Percentiles rank a stretch among this genome's conserved stretches.
Evolutionary conservation across 2,329 filamentous ascomycete species (phyloP).

Genomic region (Pseudogymnoascus sp.): DNA sequence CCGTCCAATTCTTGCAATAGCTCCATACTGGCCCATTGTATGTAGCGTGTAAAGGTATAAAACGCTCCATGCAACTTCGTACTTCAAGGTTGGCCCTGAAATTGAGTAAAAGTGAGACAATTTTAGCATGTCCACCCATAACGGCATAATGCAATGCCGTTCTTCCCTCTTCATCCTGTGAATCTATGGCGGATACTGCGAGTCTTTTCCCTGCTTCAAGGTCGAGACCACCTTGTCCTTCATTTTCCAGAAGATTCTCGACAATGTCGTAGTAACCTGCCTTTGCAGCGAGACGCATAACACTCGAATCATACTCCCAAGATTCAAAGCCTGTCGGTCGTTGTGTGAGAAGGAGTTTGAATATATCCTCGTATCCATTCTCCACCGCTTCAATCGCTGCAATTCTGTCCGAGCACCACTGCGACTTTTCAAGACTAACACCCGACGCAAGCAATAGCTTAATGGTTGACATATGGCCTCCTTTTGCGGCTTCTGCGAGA

Average conservation of each 20-base stretch:
- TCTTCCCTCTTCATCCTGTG: neutral
- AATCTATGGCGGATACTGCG: neutral
- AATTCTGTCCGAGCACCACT: neutral
- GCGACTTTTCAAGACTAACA: neutral
- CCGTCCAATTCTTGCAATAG: neutral
- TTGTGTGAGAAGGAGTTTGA: neutral
- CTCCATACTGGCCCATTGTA: neutral
- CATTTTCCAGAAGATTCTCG: neutral
- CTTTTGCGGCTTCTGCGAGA: neutral
- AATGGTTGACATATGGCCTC: neutral
- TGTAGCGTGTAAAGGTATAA: neutral
- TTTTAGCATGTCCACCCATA: neutral
- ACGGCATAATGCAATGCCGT: neutral
- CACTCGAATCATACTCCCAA: neutral
- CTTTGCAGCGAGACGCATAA: neutral
- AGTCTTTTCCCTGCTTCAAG: neutral
- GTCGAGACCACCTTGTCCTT: neutral
- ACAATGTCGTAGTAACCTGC: neutral
- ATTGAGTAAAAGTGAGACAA: neutral
- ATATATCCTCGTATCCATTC: neutral
- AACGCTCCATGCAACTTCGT: neutral
- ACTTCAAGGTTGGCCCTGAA: neutral
- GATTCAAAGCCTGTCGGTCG: neutral
- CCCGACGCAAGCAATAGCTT: neutral
- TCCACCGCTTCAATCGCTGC: neutral